Evolutionary conservation across 2,329 filamentous ascomycete species (phyloP), one percentile per base, ranked within the genome.

Genomic region (Claviceps digitariae): DNA sequence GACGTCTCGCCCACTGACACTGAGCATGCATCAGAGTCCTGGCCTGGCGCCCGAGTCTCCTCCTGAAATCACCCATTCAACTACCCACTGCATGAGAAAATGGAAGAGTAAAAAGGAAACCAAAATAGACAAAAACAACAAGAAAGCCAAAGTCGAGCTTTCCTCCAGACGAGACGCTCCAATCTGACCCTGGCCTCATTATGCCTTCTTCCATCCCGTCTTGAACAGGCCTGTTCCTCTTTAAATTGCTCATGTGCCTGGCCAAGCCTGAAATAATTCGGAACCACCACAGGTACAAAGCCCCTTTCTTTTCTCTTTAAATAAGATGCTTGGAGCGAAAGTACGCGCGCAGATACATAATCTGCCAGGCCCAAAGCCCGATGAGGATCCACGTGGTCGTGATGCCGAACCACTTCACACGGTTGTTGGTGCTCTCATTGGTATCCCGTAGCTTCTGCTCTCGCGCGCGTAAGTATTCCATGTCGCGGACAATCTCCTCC

Each of bases 361-460:
- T 87, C 82, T 98, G 93, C 93, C 93, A 98, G 44, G 76, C 90
- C 69, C 93, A 95, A 62, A 98, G 76, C 36, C 81, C 87, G 60
- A 96, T 76, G 62, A 98, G 74, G 76, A 96, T 84, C 57, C 89
- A 86, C 74, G 95, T 97, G 29, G 91, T 97, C 59, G 84, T 82
- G 68, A 96, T 83, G 49, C 91, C 91, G 72, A 98, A 98, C 90
- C 89, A 97, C 77, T 97, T 98, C 65, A 98, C 93, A 55, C 93
- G 82, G 73, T 87, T 93, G 74, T 98, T 98, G 60, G 93, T 98
- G 77, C 91, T 97, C 84, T 98, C 93, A 72, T 98, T 98, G 62
- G 93, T 98, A 74, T 98, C 91, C 68, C 93, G 80, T 63, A 98
- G 79, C 76, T 89, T 95, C 80, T 95, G 90, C 77, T 98, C 93